Base-by-base conservation (phyloP, 768 basidiomycete genomes). In the Gymnopilus junonius region DNA sequence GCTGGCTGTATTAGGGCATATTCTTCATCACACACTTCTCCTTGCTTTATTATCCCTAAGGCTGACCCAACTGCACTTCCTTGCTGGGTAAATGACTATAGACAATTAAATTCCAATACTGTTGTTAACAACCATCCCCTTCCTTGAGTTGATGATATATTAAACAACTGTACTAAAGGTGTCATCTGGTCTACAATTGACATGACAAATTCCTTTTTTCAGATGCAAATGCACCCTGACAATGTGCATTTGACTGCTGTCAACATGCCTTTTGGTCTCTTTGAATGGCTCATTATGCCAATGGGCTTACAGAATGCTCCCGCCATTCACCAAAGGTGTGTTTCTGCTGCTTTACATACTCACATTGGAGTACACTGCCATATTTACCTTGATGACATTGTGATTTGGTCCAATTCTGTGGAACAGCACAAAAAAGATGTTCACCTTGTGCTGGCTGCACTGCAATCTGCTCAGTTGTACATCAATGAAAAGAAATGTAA, bases 21-120 rank as follows among this genome's bases (percentile, higher is more conserved):
- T 0, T 61, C 63, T 0, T 76, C 72, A 0, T 51, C 48, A 0
- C 74, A 69, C 46, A 73, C 75, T 0, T 83, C 74, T 0, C 79
- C 77, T 0, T 68, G 73, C 0, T 83, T 81, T 57, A 68, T 81
- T 0, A 74, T 82, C 1, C 77, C 72, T 0, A 79, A 79, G 48
- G 42, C 71, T 0, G 73, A 77, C 46, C 61, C 64, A 0, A 67
- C 54, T 0, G 76, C 65, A 0, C 23, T 75, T 0, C 79, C 77
- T 0, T 67, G 72, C 0, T 79, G 76, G 76, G 77, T 80, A 0
- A 71, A 65, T 0, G 66, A n/a, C n/a, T n/a, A n/a, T n/a, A n/a
- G n/a, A n/a, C n/a, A n/a, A n/a, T n/a, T n/a, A n/a, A n/a, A n/a
- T n/a, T n/a, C n/a, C n/a, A n/a, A n/a, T n/a, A n/a, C n/a, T n/a